phyloP scores from a whole-genome alignment of 2,329 filamentous ascomycete species.

The Hymenoscyphus occultus region DNA sequence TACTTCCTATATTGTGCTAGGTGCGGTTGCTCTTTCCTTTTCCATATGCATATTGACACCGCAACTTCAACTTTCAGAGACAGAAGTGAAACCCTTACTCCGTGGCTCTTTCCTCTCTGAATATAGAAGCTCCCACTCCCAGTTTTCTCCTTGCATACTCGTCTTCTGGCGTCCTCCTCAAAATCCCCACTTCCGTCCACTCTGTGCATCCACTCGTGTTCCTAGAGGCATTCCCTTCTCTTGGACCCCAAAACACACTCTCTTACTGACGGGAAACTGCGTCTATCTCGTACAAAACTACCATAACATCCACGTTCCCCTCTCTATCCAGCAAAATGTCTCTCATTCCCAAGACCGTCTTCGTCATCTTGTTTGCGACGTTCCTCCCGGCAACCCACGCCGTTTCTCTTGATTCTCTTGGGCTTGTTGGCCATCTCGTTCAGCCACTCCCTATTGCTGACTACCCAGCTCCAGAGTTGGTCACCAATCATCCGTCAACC shows the following conservation, averaged over 20 bases:
- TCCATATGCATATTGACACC: not conserved
- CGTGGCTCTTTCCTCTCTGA: not conserved
- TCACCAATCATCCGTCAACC: constrained; percentile 17
- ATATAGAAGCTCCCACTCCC: not conserved
- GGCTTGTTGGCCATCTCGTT: constrained; percentile 13
- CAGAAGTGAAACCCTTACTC: not conserved
- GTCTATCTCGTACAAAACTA: not conserved
- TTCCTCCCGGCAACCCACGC: not conserved
- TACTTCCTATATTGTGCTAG: not conserved
- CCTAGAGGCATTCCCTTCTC: not conserved
- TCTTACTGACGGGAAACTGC: not conserved
- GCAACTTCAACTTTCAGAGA: not conserved
- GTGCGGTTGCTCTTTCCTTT: not conserved
- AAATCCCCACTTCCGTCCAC: not conserved
- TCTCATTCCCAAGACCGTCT: not conserved
- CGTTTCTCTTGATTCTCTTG: not conserved
- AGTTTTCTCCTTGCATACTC: not conserved
- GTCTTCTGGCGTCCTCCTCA: not conserved
- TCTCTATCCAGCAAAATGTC: not conserved
- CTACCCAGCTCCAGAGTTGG: constrained; percentile 14
- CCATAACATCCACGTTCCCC: not conserved
- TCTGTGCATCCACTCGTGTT: not conserved
- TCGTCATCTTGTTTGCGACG: not conserved
- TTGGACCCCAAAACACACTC: not conserved
- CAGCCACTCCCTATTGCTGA: constrained; percentile 6